Conservation (phyloP, 1,284 basidiomycete species). For the Somion occarium region DNA sequence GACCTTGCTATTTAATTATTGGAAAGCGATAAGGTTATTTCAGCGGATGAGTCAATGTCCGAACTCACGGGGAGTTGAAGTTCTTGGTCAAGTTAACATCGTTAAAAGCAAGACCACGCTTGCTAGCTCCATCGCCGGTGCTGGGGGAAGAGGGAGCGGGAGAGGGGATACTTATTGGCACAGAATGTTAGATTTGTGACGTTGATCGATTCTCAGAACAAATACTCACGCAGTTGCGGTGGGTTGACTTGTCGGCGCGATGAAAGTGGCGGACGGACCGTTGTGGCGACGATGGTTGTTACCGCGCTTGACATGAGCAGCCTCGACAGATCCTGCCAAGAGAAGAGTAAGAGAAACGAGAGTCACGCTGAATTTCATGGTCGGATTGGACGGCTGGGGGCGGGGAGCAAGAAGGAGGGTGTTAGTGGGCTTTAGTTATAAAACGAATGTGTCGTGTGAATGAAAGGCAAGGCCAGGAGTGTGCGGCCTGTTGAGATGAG, state of each 20-base stretch:
- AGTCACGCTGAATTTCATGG: constrained; percentile 24
- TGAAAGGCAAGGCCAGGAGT: constrained; percentile 1
- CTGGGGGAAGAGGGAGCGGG: background rate
- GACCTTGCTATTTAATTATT: constrained; percentile 15
- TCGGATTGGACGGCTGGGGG: background rate
- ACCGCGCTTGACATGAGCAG: constrained; percentile 17
- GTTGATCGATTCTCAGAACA: background rate
- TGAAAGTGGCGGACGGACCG: constrained; percentile 19
- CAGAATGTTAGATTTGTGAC: background rate
- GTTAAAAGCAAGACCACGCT: constrained; percentile 29
- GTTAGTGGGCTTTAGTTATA: background rate
- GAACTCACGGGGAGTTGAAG: constrained; percentile 22
- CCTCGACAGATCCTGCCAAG: constrained; percentile 21
- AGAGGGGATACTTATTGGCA: background rate
- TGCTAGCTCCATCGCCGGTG: constrained; percentile 12
- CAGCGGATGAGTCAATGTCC: background rate
- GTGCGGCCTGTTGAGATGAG: background rate
- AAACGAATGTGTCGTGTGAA: background rate
- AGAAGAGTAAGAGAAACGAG: constrained; percentile 23
- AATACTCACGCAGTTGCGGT: constrained; percentile 10
- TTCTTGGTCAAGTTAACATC: constrained; percentile 18
- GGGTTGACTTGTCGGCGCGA: background rate
- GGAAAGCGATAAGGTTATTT: background rate
- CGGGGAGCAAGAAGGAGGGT: background rate
- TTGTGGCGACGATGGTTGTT: constrained; percentile 10